Evolutionary conservation across 257 asterid species (phyloP), one percentile per base, ranked within the genome.

Genomic region (Leonotis leonurus): DNA sequence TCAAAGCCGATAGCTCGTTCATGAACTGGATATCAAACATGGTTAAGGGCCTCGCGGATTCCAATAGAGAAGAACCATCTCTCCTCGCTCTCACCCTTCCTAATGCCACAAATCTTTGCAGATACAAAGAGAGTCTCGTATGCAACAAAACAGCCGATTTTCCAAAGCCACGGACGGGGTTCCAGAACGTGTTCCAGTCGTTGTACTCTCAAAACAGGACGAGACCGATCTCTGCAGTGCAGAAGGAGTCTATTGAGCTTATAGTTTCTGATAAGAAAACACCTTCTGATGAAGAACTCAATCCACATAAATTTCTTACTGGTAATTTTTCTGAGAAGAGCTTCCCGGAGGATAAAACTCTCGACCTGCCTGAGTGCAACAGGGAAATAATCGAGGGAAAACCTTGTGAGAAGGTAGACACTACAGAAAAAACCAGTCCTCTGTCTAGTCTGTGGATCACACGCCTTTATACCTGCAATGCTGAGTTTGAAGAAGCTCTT

Each of bases 1-100:
- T 8, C 2, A 49, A 64, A 70, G 68, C 45, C 2, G 70, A 71
- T 56, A 83, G 87, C 77, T 85, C 95, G 17, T 90, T 90, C 65
- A 45, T 82, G 84, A 82, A 56, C 60, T 90, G 94, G 94, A 83
- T 90, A 48, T 80, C 95, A 3, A 88, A 82, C 71, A 74, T 90
- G 94, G 85, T 79, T 48, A 88, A 82, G 57, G 93, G 94, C 17
- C 65, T 65, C 25, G 12, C 89, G 0, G 81, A 75, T 52, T 59
- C 72, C 55, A 73, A 56, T 48, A 76, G 72, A 39, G 46, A 59
- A 6, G n/a, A n/a, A 10, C 20, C 72, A 4, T 56, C 69, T 37
- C 43, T 55, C 17, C 71, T 51, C 8, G 10, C 71, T 58, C 76
- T 65, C 53, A 12, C 65, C 26, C 43, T 54, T 21, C 52, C 74